Evolutionary conservation across 2,329 filamentous ascomycete genomes (phyloP).

Genomic region (Cadophora luteo-olivacea): DNA sequence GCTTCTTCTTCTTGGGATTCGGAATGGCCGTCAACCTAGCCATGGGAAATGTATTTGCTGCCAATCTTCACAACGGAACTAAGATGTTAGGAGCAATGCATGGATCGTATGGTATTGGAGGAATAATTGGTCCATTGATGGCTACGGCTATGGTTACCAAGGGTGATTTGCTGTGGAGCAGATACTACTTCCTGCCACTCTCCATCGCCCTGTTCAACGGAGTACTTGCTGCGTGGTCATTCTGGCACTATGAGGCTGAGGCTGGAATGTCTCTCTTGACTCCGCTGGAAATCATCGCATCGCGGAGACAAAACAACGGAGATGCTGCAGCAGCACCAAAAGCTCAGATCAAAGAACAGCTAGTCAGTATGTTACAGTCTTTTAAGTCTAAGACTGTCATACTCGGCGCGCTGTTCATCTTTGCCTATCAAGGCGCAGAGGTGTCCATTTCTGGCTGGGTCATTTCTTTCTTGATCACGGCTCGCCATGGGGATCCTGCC

Average conservation of each 20-base stretch:
- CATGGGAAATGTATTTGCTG: constrained; percentile 65
- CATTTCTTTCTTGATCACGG: constrained; percentile 80
- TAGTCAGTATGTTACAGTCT: constrained; percentile 51
- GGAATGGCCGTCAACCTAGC: constrained; percentile 63
- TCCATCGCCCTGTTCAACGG: constrained; percentile 62
- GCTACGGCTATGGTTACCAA: constrained; percentile 75
- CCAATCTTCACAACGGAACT: constrained; percentile 59
- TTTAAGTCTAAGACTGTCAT: constrained; percentile 63
- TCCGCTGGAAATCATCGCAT: constrained; percentile 51
- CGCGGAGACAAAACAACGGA: constrained; percentile 26
- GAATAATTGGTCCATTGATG: constrained; percentile 70
- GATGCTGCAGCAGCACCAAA: constrained; percentile 29
- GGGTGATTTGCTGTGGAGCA: constrained; percentile 66
- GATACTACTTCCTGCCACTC: constrained; percentile 75
- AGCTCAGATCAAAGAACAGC: constrained; percentile 45
- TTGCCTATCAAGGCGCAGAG: constrained; percentile 85
- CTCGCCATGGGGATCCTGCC: constrained; percentile 71
- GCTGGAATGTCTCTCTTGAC: constrained; percentile 49
- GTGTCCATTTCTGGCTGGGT: constrained; percentile 87
- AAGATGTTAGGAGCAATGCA: constrained; percentile 67
- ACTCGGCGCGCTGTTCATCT: constrained; percentile 81
- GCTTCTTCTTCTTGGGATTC: constrained; percentile 73
- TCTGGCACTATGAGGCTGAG: constrained; percentile 73
- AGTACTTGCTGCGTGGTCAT: constrained; percentile 68
- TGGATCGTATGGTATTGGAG: constrained; percentile 71